phyloP scores from a whole-genome alignment of 129 eudicot species.

The Apium graveolens region DNA sequence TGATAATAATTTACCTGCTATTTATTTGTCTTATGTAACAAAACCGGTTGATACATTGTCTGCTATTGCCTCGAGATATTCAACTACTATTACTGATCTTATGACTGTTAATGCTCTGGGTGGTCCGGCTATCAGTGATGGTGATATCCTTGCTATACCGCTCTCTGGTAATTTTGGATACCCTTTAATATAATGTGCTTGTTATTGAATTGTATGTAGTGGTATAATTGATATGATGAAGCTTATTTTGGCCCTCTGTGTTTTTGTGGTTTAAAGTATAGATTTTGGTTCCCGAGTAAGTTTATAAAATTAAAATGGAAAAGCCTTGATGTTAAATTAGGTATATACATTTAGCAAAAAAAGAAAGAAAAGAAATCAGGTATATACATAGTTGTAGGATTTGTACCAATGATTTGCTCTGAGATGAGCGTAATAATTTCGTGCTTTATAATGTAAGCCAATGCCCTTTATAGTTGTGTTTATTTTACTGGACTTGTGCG shows the following conservation, averaged over 20 bases:
- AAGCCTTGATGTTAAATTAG: not conserved
- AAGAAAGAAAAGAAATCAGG: too few species aligned
- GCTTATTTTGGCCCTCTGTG: not conserved
- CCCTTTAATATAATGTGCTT: not conserved
- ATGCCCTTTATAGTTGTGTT: not conserved
- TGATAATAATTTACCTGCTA: conserved; percentile 67
- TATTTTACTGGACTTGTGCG: not conserved
- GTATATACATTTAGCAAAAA: not conserved
- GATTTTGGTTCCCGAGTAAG: not conserved
- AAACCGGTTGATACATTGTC: conserved; percentile 53
- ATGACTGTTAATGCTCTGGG: conserved; percentile 86
- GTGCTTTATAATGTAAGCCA: conserved; percentile 11
- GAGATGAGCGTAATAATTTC: not conserved
- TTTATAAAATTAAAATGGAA: not conserved
- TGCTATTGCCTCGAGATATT: conserved; percentile 54
- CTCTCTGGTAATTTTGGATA: conserved; percentile 51
- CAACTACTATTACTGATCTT: conserved; percentile 76
- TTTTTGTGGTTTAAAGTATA: not conserved
- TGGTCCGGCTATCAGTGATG: conserved; percentile 55
- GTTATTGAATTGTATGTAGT: not conserved
- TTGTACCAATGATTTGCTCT: not conserved
- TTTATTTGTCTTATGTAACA: conserved; percentile 84
- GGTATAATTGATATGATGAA: not conserved
- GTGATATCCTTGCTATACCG: conserved; percentile 91
- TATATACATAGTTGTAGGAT: not conserved